Conservation (phyloP, 2,329 filamentous ascomycete genomes). For the Claviceps monticola region DNA sequence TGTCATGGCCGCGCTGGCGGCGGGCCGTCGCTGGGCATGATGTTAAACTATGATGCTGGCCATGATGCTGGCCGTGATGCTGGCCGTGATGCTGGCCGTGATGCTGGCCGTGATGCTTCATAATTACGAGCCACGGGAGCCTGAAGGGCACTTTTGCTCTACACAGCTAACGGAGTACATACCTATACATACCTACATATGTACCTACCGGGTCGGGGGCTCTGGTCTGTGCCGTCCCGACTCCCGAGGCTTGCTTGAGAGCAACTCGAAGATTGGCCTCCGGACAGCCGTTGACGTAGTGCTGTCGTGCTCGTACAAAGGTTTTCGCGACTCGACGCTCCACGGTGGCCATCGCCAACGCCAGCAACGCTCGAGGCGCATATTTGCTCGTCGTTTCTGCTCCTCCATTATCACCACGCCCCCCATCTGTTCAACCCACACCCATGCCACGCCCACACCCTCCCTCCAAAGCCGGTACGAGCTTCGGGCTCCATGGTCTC, state of each 20-base stretch:
- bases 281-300: slow-evolving; percentile 1
- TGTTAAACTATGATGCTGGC: no score
- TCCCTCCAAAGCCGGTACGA: slow-evolving; percentile 3
- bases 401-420: not conserved
- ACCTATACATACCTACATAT: no score
- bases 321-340: not conserved
- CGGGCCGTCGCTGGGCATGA: no score
- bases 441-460: not conserved
- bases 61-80: no score
- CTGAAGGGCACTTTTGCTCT: no score
- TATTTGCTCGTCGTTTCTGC: not conserved
- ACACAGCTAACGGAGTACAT: no score
- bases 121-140: no score
- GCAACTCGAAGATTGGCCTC: not conserved
- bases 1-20: no score
- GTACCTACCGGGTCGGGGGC: not conserved
- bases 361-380: slow-evolving; percentile 1
- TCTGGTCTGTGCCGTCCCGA: not conserved
- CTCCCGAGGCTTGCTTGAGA: not conserved
- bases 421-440: not conserved
- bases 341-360: not conserved
- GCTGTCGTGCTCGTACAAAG: slow-evolving; percentile 1
- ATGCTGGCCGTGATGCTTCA: no score
- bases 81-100: no score
- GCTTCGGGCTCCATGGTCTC: slow-evolving; percentile 5